Conservation (phyloP, 148 eudicot genomes). For the Salicornia ramosissima region DNA sequence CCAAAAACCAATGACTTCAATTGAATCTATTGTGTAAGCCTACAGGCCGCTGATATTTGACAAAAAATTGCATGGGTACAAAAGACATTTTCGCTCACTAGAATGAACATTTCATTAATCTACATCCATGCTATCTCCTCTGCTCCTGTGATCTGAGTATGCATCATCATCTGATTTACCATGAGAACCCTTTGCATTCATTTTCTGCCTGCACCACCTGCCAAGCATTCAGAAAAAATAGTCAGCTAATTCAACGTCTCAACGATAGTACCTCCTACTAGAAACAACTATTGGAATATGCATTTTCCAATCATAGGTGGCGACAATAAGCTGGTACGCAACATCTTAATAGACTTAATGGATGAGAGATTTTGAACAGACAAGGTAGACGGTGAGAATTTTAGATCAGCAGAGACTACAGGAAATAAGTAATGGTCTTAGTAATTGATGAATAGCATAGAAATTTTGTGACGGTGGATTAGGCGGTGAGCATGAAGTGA, state of each 20-base stretch:
- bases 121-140: slow-evolving; percentile 45
- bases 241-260: background rate
- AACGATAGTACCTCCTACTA: background rate
- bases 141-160: slow-evolving; percentile 33
- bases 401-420: too few species aligned
- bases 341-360: background rate
- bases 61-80: slow-evolving; percentile 9
- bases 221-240: slow-evolving; percentile 3
- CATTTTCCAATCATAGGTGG: background rate
- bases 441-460: background rate
- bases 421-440: too few species aligned
- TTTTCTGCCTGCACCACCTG: slow-evolving; percentile 53
- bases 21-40: background rate
- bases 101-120: slow-evolving; percentile 24
- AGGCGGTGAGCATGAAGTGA: background rate
- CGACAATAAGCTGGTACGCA: background rate
- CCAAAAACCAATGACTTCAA: background rate
- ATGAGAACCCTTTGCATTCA: slow-evolving; percentile 38
- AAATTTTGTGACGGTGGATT: background rate
- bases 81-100: slow-evolving; percentile 15
- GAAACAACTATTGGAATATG: background rate
- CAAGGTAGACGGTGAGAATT: too few species aligned
- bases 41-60: background rate
- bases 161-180: slow-evolving; percentile 27
- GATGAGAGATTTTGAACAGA: background rate